Base-by-base conservation (phyloP, 345 rosid genomes). In the Populus euphratica region DNA sequence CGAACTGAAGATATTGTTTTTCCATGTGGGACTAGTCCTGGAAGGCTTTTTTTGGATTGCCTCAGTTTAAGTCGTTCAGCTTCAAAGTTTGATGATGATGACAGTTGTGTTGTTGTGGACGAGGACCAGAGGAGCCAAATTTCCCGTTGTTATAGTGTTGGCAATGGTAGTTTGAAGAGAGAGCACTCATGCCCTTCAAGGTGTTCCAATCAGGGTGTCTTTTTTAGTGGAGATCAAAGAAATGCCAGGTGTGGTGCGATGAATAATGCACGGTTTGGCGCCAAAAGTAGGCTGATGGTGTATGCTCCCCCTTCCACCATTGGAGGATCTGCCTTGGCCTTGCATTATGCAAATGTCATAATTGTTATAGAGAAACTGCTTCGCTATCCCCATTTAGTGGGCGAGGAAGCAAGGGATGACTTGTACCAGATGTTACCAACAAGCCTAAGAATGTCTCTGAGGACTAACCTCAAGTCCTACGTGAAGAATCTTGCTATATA, bases 331-430 rank as follows among this genome's bases (percentile, higher is more conserved):
- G 97, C 98, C 54, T 83, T 96, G 50, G 91, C 98, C 67, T 79
- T 96, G 80, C 98, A 91, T 77, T 93, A 96, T 77, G 98, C 99
- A 0, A 96, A 93, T 77, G 90, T 93, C 13, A 87, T 96, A 77
- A 92, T 96, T 64, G 91, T 96, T 21, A 85, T 96, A 23, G 98
- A 96, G 87, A 93, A 96, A 89, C 87, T 96, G 74, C 89, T 96
- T 4, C 90, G 85, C 20, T 91, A 93, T 73, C 99, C 99, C 77
- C 99, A 92, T 85, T 85, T 93, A 71, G 96, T 96, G 18, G 99
- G 98, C 0, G 98, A 93, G 78, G 98, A 93, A 82, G 97, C 99
- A 14, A 87, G 99, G 82, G 97, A 90, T 33, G 96, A 96, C 88
- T 86, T 96, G 81, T 93, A 95, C 82, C 96, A 93, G 84, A 95